phyloP scores from a whole-genome alignment of 2,329 filamentous ascomycete species.

The Hypoxylon sp. region DNA sequence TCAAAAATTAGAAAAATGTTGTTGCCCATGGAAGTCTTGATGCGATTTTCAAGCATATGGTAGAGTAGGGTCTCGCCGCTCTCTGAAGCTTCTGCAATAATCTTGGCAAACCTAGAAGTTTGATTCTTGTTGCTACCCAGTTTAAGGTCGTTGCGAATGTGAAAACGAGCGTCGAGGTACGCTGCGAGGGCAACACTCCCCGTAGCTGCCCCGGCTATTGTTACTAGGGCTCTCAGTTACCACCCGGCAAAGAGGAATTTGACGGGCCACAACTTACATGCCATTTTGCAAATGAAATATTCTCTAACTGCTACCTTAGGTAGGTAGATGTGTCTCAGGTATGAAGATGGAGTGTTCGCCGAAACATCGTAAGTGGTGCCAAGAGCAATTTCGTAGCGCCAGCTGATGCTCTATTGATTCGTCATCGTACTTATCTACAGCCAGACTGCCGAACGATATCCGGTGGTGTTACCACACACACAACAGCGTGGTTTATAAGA shows the following conservation, averaged over 20 bases:
- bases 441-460: background rate
- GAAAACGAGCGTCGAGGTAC: constrained; percentile 78
- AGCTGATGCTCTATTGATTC: background rate
- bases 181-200: constrained; percentile 57
- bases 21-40: constrained; percentile 41
- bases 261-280: constrained; percentile 25
- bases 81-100: constrained; percentile 57
- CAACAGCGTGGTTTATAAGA: background rate
- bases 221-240: constrained; percentile 31
- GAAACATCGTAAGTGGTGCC: background rate
- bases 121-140: constrained; percentile 58
- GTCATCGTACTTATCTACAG: background rate
- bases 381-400: background rate
- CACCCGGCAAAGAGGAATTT: background rate
- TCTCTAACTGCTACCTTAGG: background rate
- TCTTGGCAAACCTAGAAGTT: constrained; percentile 58
- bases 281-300: constrained; percentile 26
- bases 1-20: constrained; percentile 68
- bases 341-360: background rate
- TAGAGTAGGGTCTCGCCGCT: constrained; percentile 47
- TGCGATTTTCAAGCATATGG: constrained; percentile 49
- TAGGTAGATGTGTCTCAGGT: background rate
- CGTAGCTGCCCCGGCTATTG: constrained; percentile 42
- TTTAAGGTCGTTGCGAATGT: constrained; percentile 72
- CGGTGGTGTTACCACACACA: background rate